Evolutionary conservation across 2,329 filamentous ascomycete genomes (phyloP).

Genomic region (Fusarium sp.): DNA sequence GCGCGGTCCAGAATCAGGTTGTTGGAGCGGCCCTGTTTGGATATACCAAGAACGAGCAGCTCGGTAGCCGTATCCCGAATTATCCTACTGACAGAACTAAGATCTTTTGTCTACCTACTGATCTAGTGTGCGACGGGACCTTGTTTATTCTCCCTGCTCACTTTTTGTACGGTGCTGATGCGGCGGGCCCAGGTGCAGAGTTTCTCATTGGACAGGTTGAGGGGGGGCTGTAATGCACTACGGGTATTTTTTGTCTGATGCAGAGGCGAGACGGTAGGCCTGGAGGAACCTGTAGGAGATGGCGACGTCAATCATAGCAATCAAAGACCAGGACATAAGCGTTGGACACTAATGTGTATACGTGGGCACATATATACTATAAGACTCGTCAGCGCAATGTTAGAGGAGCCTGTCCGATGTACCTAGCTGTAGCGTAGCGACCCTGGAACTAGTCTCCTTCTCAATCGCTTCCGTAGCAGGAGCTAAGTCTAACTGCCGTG

Average conservation of each 20-base stretch:
- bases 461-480: neutral
- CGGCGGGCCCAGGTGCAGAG: neutral
- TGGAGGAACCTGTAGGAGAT: too few species aligned
- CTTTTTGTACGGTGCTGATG: neutral
- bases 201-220: neutral
- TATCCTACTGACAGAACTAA: neutral
- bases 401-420: neutral
- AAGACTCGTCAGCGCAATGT: too few species aligned
- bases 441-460: neutral
- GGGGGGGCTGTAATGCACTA: fast-evolving
- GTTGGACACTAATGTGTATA: too few species aligned
- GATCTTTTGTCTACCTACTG: neutral
- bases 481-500: neutral
- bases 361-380: too few species aligned
- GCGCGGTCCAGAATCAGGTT: neutral
- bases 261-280: fast-evolving
- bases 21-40: neutral
- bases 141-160: neutral
- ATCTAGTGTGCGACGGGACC: neutral
- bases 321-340: too few species aligned
- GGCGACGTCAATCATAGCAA: too few species aligned
- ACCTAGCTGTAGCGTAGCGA: neutral
- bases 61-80: neutral
- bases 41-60: slow-evolving; percentile 8
- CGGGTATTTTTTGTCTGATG: fast-evolving